Evolutionary conservation across 2,329 filamentous ascomycete genomes (phyloP).

Genomic region (Sporothrix brunneoviolacea): DNA sequence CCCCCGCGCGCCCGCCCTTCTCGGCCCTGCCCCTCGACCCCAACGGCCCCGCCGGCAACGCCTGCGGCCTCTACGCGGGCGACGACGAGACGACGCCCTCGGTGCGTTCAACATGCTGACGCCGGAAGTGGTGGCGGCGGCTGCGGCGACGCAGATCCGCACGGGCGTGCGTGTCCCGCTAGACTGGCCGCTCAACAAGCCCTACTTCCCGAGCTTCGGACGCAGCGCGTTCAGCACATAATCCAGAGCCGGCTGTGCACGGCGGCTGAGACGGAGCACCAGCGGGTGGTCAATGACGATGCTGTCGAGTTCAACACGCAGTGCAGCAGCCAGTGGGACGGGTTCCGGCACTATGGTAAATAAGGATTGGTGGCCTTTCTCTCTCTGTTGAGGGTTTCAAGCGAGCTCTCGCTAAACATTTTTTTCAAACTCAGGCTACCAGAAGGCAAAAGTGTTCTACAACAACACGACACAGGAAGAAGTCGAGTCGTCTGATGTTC

Average conservation of each 20-base stretch:
- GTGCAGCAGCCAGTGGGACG: conserved; percentile 31
- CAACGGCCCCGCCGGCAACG: conserved; percentile 18
- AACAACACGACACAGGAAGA: conserved; percentile 34
- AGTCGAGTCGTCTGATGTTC: conserved; percentile 28
- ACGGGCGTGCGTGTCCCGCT: conserved; percentile 46
- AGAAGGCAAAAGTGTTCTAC: conserved; percentile 34
- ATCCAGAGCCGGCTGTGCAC: neutral
- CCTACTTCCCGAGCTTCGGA: conserved; percentile 13
- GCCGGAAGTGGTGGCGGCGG: conserved; percentile 40
- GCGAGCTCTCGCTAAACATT: too few species aligned
- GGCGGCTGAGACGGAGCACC: neutral
- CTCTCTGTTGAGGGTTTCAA: too few species aligned
- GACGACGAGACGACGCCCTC: conserved; percentile 41
- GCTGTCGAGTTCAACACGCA: conserved; percentile 19
- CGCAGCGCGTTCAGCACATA: conserved; percentile 12
- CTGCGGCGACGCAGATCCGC: conserved; percentile 42
- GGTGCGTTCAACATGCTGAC: conserved; percentile 47
- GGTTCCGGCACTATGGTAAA: conserved; percentile 27
- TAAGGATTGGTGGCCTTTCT: too few species aligned
- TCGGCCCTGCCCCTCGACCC: conserved; percentile 16
- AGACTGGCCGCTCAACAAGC: conserved; percentile 2
- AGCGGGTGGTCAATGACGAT: conserved; percentile 27
- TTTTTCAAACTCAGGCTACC: too few species aligned
- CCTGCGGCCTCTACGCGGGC: conserved; percentile 39
- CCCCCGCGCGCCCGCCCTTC: too few species aligned